phyloP scores from a whole-genome alignment of 129 eudicot genomes.

The Chrysanthemum seticuspe region DNA sequence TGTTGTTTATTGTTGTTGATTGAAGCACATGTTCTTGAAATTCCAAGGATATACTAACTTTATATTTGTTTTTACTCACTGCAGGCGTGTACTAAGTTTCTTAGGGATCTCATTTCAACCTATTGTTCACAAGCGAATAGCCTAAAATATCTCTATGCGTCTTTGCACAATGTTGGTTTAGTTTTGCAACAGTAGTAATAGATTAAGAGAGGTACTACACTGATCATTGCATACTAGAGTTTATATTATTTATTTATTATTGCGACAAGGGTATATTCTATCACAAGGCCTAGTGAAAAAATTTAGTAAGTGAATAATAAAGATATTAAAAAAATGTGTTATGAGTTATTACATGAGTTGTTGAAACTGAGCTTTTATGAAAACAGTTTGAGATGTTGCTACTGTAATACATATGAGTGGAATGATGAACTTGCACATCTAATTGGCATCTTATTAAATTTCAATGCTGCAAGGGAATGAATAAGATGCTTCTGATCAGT shows the following conservation, averaged over 20 bases:
- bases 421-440: background rate
- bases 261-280: too few species aligned
- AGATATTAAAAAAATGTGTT: too few species aligned
- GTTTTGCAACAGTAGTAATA: slow-evolving; percentile 52
- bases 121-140: slow-evolving; percentile 57
- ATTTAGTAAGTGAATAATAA: too few species aligned
- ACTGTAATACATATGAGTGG: slow-evolving; percentile 5
- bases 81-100: slow-evolving; percentile 53
- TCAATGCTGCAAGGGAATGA: background rate
- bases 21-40: background rate
- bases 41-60: slow-evolving; percentile 13
- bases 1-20: slow-evolving; percentile 8
- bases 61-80: slow-evolving; percentile 19
- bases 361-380: too few species aligned
- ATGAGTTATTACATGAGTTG: too few species aligned
- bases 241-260: too few species aligned
- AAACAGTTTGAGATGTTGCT: slow-evolving; percentile 7
- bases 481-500: background rate
- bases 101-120: slow-evolving; percentile 50
- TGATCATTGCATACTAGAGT: background rate
- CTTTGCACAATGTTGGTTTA: slow-evolving; percentile 68
- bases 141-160: slow-evolving; percentile 56
- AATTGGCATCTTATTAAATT: background rate
- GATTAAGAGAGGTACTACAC: slow-evolving; percentile 61
- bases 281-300: too few species aligned